Conservation (phyloP, 2,329 filamentous ascomycete species). For the Berkeleyomyces rouxiae region DNA sequence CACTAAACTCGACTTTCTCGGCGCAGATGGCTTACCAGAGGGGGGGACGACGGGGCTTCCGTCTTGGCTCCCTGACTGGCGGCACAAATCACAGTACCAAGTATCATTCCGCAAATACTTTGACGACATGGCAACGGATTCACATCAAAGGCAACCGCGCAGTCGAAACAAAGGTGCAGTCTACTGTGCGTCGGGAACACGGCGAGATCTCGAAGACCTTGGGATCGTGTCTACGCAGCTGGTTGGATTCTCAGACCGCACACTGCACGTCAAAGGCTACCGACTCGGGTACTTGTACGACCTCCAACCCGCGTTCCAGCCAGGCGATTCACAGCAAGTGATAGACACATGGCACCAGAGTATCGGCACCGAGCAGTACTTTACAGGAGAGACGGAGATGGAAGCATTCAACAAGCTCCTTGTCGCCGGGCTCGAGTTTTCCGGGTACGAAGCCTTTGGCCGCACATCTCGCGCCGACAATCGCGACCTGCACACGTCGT, state of each 20-base stretch:
- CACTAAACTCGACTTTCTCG: constrained; percentile 14
- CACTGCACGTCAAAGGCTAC: constrained; percentile 14
- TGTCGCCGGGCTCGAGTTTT: constrained; percentile 12
- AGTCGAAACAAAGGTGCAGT: not conserved
- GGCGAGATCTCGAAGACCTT: constrained; percentile 7
- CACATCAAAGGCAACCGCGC: not conserved
- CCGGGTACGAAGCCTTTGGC: constrained; percentile 8
- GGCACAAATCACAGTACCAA: constrained; percentile 13
- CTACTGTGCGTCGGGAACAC: constrained; percentile 14
- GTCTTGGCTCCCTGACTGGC: constrained; percentile 15
- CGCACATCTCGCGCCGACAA: constrained; percentile 9
- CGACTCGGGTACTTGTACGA: constrained; percentile 15
- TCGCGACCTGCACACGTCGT: not conserved
- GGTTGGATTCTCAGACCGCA: constrained; percentile 9
- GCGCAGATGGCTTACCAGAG: constrained; percentile 15
- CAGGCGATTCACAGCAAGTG: constrained; percentile 6
- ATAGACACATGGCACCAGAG: constrained; percentile 11
- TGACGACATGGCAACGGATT: constrained; percentile 10
- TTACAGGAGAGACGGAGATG: constrained; percentile 14
- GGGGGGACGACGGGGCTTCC: constrained; percentile 15
- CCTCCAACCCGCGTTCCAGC: constrained; percentile 13
- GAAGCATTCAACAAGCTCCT: constrained; percentile 14
- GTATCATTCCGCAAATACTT: constrained; percentile 14
- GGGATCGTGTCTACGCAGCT: constrained; percentile 10
- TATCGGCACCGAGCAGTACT: constrained; percentile 9